Evolutionary conservation across 2,329 filamentous ascomycete genomes (phyloP), one percentile per base, ranked within the genome.

Genomic region (Pseudogymnoascus sp.): DNA sequence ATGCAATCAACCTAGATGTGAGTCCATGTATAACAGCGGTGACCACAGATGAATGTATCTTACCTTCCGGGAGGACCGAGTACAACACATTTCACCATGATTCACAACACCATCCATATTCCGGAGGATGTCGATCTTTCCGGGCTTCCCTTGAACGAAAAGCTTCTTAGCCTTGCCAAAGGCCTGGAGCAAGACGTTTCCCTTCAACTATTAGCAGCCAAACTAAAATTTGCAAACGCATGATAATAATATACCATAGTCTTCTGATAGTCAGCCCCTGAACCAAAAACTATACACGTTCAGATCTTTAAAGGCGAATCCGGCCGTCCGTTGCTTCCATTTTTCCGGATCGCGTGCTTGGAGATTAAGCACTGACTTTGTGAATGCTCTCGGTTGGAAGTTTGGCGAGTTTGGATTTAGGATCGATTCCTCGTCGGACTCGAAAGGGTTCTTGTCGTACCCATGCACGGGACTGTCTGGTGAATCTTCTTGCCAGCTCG

Each of bases 201-300:
- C 76, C 38, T 39, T 39, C 7, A 39, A 39, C 38, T 19, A 39
- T 39, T 39, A 39, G 38, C n/a, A 39, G n/a, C 38, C n/a, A 39
- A 19, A 39, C 16, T 19, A 19, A 39, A 19, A 39, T 39, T 39
- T 39, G 38, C 38, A 39, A 19, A n/a, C 38, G 33, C 33, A 35
- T 35, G 33, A 14, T 39, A 16, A 19, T 39, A 39, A 39, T n/a
- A 19, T 39, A 39, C 38, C 5, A 88, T 83, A 69, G 84, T 81
- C 72, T 85, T 86, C 71, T 90, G 87, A 72, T 87, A 90, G 71
- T 90, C 87, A 1, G 86, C 89, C 0, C 83, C 78, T 38, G 81
- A 81, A 49, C 87, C 87, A 68, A 81, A 90, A 39, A n/a, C 87
- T 86, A 69, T 85, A 84, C 5, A 89, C 85, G 64, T 83, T 89